Evolutionary conservation across 148 eudicot species (phyloP), one percentile per base, ranked within the genome.

Genomic region (Rhododendron vialii): DNA sequence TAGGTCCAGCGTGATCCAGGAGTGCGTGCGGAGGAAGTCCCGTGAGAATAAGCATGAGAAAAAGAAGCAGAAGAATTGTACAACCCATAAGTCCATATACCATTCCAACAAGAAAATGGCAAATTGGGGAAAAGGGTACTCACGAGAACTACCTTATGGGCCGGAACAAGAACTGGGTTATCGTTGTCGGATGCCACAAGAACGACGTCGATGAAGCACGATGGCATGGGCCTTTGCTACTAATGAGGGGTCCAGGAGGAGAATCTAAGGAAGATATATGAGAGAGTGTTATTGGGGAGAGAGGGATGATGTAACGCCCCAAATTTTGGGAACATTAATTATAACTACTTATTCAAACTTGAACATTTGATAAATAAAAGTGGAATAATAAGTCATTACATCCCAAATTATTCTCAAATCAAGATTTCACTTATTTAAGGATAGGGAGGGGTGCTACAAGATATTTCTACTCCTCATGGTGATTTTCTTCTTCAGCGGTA

Each of bases 1-100:
- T 93, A 90, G 90, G 63, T 96, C 98, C 50, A 98, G 97, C 0
- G 89, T 96, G 81, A 94, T 96, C 22, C 98, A 95, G 59, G 99
- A 96, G 45, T 30, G 92, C 81, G 93, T 89, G 88, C 90, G 97
- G 4, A 88, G 98, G 71, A 89, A 93, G 86, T 94, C 47, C 88
- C 93, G 89, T 69, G 98, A 96, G 90, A 93, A 92, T 77, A 93
- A 89, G 73, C 99, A 96, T 91, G 98, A 96, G 2, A 82, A 92
- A 91, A 78, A 89, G 88, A 96, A 96, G 89, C 94, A 98, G 41
- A 93, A 92, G 91, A 17, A 92, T 59, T 96, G 0, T 41, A 41
- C 43, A 13, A 51, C 18, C 57, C 18, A 51, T 14, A 18, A 33
- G 78, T 1, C 18, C 12, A 80, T 11, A 24, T 22, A 17, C 50